Evolutionary conservation across 2,329 filamentous ascomycete genomes (phyloP).

Genomic region (Geosmithia putterillii): DNA sequence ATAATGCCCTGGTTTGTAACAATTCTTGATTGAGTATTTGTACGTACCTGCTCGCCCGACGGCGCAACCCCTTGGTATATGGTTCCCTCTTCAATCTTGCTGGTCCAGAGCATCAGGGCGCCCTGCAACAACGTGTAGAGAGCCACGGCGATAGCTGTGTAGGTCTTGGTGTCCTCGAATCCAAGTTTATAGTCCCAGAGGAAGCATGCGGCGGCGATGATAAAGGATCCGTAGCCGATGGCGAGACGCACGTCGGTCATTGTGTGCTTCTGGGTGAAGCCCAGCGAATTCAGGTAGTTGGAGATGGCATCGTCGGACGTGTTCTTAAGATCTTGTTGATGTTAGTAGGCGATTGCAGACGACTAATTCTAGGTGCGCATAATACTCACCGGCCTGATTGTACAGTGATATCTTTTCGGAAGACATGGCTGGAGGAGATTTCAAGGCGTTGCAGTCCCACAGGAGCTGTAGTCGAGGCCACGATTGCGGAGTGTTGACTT

Average conservation of each 20-base stretch:
- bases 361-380: not conserved
- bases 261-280: constrained; percentile 69
- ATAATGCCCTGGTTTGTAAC: not conserved
- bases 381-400: constrained; percentile 47
- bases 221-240: constrained; percentile 73
- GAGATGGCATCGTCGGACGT: constrained; percentile 89
- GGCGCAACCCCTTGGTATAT: constrained; percentile 65
- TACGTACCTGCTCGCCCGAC: constrained; percentile 51
- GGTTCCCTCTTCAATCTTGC: constrained; percentile 65
- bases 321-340: constrained; percentile 73
- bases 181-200: constrained; percentile 84
- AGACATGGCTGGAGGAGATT: constrained; percentile 14
- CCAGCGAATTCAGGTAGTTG: constrained; percentile 83
- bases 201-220: constrained; percentile 73
- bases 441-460: not conserved
- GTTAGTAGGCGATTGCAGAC: constrained; percentile 1
- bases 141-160: constrained; percentile 67
- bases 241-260: constrained; percentile 72
- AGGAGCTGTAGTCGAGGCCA: too few relatives aligned
- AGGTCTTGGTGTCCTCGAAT: constrained; percentile 75
- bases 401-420: constrained; percentile 47
- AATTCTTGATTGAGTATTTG: not conserved
- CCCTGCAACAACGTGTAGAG: constrained; percentile 72
- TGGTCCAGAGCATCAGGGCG: constrained; percentile 73
- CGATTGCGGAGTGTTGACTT: not conserved